Percentiles rank a stretch among this genome's conserved stretches.
Conservation (phyloP, 1,284 basidiomycete genomes). For the Blastosporella zonata region DNA sequence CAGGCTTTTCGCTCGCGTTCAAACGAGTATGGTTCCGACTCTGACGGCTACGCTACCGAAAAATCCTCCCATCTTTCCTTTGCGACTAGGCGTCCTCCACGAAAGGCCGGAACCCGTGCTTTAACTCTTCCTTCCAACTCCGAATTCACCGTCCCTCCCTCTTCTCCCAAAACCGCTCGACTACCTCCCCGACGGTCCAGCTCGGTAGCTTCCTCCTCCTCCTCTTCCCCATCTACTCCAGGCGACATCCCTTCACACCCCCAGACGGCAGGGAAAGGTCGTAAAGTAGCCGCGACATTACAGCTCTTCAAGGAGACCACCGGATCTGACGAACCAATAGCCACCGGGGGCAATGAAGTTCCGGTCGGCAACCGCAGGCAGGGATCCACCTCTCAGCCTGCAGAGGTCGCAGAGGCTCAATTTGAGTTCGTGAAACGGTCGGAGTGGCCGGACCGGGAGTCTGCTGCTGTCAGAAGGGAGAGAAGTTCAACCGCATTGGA, state of each 20-base stretch:
- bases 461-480: conserved; percentile 62
- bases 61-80: conserved; percentile 24
- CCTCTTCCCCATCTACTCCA: conserved; percentile 26
- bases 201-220: conserved; percentile 43
- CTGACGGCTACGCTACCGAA: conserved; percentile 38
- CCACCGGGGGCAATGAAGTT: conserved; percentile 28
- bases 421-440: conserved; percentile 80
- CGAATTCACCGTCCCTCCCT: conserved; percentile 17
- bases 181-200: conserved; percentile 38
- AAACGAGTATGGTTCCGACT: conserved; percentile 30
- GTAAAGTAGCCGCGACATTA: conserved; percentile 76
- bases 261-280: conserved; percentile 53
- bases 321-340: conserved; percentile 37
- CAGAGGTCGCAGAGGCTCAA: conserved; percentile 60
- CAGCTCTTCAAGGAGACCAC: conserved; percentile 77
- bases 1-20: conserved; percentile 24
- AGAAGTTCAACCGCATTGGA: conserved; percentile 59
- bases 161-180: conserved; percentile 31
- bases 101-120: conserved; percentile 32
- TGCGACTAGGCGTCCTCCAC: conserved; percentile 24
- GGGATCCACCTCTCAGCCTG: conserved; percentile 42
- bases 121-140: conserved; percentile 37
- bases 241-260: conserved; percentile 23
- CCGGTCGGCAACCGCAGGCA: conserved; percentile 35
- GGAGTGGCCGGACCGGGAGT: conserved; percentile 76